These are phyloP conservation scores for Neopestalotiopsis sp. DNA, from an alignment of 2,329 filamentous ascomycete species.

Conservation along the genomic window DNA sequence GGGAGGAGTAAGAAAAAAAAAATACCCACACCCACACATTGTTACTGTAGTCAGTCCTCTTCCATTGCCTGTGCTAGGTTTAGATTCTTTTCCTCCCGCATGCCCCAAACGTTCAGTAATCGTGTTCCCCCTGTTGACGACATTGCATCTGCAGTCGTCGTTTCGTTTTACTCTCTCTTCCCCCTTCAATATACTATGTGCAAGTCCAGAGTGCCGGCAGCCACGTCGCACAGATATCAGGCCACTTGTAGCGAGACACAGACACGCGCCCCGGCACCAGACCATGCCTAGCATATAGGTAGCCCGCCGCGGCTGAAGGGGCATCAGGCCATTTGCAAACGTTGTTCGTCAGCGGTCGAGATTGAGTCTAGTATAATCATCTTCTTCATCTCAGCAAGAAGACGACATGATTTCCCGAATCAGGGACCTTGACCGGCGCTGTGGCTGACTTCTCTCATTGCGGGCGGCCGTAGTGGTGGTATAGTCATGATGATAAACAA, in stretches of 20 bases:
- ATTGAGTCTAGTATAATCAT: background rate
- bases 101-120: background rate
- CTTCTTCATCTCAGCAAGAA: background rate
- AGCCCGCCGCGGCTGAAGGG: background rate
- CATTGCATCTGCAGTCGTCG: background rate
- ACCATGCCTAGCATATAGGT: background rate
- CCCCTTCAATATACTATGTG: background rate
- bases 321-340: background rate
- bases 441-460: too few species aligned
- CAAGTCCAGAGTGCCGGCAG: background rate
- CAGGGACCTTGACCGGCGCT: too few species aligned
- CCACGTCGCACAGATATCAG: background rate
- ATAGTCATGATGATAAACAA: too few species aligned
- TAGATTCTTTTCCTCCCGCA: background rate
- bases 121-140: background rate
- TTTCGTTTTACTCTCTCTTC: background rate
- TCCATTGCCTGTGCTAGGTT: background rate
- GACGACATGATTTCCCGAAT: too few species aligned
- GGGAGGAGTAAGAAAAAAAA: background rate
- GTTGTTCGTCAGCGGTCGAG: background rate
- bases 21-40: background rate
- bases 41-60: background rate
- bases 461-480: background rate
- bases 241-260: background rate
- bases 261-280: background rate